Evolutionary conservation across 1,284 basidiomycete species (phyloP).

Genomic region (Sanguinoderma infundibulare): DNA sequence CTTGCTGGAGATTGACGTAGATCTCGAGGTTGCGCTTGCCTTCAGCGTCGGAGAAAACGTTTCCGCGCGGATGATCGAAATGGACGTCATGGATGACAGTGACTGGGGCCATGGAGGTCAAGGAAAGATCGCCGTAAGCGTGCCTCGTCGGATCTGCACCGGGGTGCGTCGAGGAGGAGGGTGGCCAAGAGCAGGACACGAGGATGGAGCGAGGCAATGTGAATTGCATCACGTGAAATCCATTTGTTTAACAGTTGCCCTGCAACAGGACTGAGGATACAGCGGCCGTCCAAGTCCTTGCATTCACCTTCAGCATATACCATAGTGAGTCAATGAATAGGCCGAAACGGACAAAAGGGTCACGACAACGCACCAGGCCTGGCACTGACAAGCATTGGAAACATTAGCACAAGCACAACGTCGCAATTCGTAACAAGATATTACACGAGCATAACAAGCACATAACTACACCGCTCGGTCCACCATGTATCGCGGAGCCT

Average conservation of each 20-base stretch:
- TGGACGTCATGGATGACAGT: neutral
- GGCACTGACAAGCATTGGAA: too few species aligned
- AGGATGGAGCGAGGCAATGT: too few species aligned
- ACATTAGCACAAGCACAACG: neutral
- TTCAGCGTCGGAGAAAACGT: too few species aligned
- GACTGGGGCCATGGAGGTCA: neutral
- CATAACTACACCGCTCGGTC: slow-evolving; percentile 43
- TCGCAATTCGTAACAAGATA: neutral
- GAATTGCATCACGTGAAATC: too few species aligned
- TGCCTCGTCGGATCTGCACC: too few species aligned
- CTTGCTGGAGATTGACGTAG: neutral
- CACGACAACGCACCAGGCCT: neutral
- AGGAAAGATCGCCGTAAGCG: too few species aligned
- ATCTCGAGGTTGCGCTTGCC: neutral
- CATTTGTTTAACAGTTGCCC: too few species aligned
- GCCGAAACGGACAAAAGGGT: neutral
- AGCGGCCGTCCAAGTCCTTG: too few species aligned
- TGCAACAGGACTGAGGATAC: too few species aligned
- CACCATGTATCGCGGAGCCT: slow-evolving; percentile 49
- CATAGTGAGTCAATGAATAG: neutral
- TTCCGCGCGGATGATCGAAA: neutral
- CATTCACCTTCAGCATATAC: too few species aligned
- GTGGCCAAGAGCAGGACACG: too few species aligned
- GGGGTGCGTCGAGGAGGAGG: too few species aligned
- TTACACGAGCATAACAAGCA: neutral